These are phyloP conservation scores for Chamaecrista fasciculata DNA, from an alignment of 306 rosid species.

Conservation along the genomic window DNA sequence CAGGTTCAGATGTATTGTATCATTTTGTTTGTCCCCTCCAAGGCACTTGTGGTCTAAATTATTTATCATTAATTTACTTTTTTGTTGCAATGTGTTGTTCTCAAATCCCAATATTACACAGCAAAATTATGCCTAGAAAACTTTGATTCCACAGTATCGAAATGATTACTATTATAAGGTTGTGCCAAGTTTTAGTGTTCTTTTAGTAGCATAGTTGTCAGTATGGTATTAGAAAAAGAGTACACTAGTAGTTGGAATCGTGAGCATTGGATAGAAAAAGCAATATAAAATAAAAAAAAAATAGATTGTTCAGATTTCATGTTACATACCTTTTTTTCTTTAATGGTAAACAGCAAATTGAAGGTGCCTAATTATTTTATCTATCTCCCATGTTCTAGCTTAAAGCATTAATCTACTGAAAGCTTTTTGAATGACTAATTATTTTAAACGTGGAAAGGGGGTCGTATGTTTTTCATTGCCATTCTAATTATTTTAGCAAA, in stretches of 20 bases:
- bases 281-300: too few species aligned
- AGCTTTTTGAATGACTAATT: not conserved
- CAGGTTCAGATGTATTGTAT: constrained; percentile 36
- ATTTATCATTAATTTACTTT: constrained; percentile 30
- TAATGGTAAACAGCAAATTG: not conserved
- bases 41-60: constrained; percentile 17
- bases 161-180: too few species aligned
- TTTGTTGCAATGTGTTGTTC: not conserved
- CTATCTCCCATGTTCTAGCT: not conserved
- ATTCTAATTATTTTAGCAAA: not conserved
- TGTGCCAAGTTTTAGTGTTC: too few species aligned
- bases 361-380: not conserved
- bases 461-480: too few species aligned
- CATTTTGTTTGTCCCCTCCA: constrained; percentile 2
- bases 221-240: not conserved
- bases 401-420: not conserved
- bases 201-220: too few species aligned
- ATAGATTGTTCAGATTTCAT: too few species aligned
- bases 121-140: not conserved
- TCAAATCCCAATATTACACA: not conserved
- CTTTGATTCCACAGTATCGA: too few species aligned
- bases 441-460: too few species aligned
- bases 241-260: not conserved
- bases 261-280: not conserved
- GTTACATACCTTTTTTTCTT: too few species aligned